Evolutionary conservation across 2,329 filamentous ascomycete genomes (phyloP).

Genomic region (Rutstroemia sp.): DNA sequence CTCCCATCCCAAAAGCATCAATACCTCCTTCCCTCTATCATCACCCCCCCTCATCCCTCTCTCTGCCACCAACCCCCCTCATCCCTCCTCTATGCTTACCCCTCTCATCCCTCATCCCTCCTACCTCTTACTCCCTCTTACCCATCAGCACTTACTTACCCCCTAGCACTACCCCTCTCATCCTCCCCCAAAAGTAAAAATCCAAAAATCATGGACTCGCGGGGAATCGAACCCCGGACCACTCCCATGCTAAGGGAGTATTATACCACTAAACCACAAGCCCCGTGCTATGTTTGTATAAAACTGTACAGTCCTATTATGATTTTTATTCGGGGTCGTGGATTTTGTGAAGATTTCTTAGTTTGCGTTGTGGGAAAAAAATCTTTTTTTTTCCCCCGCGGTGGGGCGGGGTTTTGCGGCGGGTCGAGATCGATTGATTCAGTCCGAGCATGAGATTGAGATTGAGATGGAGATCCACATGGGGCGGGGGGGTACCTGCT

Average conservation of each 20-base stretch:
- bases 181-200: too few species aligned
- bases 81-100: background rate
- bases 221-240: slow-evolving; percentile 43
- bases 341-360: background rate
- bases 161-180: background rate
- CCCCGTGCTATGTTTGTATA: background rate
- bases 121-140: too few species aligned
- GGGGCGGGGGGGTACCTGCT: too few species aligned
- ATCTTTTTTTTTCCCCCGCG: too few species aligned
- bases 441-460: too few species aligned
- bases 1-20: too few species aligned
- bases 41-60: background rate
- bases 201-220: slow-evolving; percentile 35
- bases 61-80: too few species aligned
- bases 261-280: background rate
- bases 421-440: too few species aligned
- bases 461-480: too few species aligned
- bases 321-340: background rate
- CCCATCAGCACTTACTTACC: too few species aligned
- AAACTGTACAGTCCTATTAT: background rate
- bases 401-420: too few species aligned
- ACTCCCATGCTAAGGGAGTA: slow-evolving; percentile 29
- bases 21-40: background rate
- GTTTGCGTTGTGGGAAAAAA: too few species aligned
- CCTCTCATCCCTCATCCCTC: background rate